Percentiles rank a stretch among this genome's conserved stretches.
Conservation (phyloP, 2,329 filamentous ascomycete species). For the Thielaviopsis cerberus region DNA sequence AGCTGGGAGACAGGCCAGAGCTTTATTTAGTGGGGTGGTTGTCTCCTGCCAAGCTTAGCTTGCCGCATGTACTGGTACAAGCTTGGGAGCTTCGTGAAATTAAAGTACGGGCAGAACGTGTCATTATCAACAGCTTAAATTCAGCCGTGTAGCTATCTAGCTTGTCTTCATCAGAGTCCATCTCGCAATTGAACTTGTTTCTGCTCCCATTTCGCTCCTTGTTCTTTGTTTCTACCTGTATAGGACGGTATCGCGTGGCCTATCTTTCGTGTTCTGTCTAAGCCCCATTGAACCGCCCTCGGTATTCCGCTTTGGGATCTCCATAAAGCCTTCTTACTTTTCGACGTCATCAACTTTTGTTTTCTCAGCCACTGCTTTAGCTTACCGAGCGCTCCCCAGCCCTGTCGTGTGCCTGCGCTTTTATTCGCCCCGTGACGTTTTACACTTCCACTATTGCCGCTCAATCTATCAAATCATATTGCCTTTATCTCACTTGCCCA, state of each 20-base stretch:
- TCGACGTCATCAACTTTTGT: not conserved
- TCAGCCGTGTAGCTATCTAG: too few species aligned
- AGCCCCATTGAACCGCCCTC: not conserved
- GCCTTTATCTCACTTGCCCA: conserved; percentile 13
- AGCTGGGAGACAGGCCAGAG: not conserved
- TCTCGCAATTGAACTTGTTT: not conserved
- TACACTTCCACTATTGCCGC: not conserved
- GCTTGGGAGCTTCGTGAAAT: not conserved
- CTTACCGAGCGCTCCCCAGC: not conserved
- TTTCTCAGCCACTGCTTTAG: not conserved
- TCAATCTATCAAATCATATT: conserved; percentile 11
- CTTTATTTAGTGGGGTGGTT: not conserved
- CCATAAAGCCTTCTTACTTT: not conserved
- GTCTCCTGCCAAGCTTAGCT: not conserved
- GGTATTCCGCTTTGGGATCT: not conserved
- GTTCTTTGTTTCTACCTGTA: not conserved
- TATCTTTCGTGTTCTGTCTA: not conserved
- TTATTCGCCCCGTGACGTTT: not conserved
- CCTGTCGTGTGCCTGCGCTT: not conserved
- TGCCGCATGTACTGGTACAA: not conserved
- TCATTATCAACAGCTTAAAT: not conserved
- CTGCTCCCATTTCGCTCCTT: not conserved
- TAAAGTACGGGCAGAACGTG: not conserved
- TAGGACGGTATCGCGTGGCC: not conserved
- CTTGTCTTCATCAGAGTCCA: too few species aligned